Conservation (phyloP, 148 eudicot species). For the Agrostemma githago region DNA sequence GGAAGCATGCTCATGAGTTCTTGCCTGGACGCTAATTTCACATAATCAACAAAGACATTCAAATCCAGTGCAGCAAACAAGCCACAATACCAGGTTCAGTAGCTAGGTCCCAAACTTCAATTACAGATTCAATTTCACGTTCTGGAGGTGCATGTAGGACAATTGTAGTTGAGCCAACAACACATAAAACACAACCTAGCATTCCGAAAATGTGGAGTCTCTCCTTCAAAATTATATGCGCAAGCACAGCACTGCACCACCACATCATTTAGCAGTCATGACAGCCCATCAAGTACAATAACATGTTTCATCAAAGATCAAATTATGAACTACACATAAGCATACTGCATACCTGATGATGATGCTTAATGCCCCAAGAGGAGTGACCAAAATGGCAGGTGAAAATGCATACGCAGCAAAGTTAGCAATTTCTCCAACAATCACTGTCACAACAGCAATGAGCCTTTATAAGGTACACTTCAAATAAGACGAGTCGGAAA, state of each 20-base stretch:
- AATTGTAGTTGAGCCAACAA: slow-evolving; percentile 77
- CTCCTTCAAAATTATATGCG: slow-evolving; percentile 63
- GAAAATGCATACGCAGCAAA: slow-evolving; percentile 93
- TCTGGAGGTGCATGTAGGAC: slow-evolving; percentile 88
- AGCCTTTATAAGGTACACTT: slow-evolving; percentile 15
- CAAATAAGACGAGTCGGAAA: background rate
- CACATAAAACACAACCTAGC: slow-evolving; percentile 76
- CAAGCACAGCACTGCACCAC: slow-evolving; percentile 72
- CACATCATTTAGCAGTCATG: slow-evolving; percentile 25
- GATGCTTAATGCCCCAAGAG: slow-evolving; percentile 86
- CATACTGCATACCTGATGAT: slow-evolving; percentile 50
- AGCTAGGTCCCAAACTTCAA: slow-evolving; percentile 78
- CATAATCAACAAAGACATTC: background rate
- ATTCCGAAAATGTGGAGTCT: slow-evolving; percentile 68
- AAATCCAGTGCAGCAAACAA: slow-evolving; percentile 10
- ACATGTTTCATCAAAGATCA: background rate
- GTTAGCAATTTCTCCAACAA: slow-evolving; percentile 80
- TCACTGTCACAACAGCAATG: slow-evolving; percentile 48
- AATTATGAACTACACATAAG: background rate
- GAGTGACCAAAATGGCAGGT: slow-evolving; percentile 83
- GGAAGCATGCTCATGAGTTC: slow-evolving; percentile 15
- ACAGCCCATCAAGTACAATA: slow-evolving; percentile 2
- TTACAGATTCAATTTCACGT: slow-evolving; percentile 61
- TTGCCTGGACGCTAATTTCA: background rate
- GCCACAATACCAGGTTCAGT: slow-evolving; percentile 66